These are phyloP conservation scores for Cicer pinnatifidum DNA, from an alignment of 306 rosid genomes.

Conservation along the genomic window DNA sequence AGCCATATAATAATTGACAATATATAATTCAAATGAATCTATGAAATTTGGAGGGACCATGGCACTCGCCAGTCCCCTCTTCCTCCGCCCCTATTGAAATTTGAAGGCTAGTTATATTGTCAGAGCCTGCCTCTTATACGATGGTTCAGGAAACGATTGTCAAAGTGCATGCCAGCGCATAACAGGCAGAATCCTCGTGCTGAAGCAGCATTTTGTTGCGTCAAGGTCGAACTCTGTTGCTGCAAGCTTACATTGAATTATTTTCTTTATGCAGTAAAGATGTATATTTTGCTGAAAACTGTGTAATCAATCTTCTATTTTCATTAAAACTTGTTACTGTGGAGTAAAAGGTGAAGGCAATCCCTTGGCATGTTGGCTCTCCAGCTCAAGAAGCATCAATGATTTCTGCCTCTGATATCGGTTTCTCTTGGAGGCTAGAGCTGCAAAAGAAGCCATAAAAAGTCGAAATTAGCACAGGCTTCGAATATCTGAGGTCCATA, in stretches of 20 bases:
- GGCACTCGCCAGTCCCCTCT: no score
- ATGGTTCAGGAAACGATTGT: slow-evolving; percentile 32
- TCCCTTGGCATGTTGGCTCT: slow-evolving; percentile 95
- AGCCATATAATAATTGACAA: no score
- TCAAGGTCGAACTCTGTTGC: slow-evolving; percentile 37
- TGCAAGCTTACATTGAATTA: slow-evolving; percentile 19
- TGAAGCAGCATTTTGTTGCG: slow-evolving; percentile 40
- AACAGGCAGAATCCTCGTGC: slow-evolving; percentile 29
- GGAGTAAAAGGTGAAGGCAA: slow-evolving; percentile 66
- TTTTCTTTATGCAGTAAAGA: slow-evolving; percentile 35
- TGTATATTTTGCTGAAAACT: slow-evolving; percentile 45
- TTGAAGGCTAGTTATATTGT: slow-evolving; percentile 12
- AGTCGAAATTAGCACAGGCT: slow-evolving; percentile 17
- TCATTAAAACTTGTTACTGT: slow-evolving; percentile 34
- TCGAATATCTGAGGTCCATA: background rate
- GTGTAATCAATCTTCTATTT: slow-evolving; percentile 36
- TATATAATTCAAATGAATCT: no score
- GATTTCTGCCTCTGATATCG: slow-evolving; percentile 90
- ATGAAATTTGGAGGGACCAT: no score
- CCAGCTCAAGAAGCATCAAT: slow-evolving; percentile 88
- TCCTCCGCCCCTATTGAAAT: background rate
- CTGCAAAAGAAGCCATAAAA: slow-evolving; percentile 54
- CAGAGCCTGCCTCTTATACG: background rate
- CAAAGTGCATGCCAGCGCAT: slow-evolving; percentile 18
- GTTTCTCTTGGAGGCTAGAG: slow-evolving; percentile 89